Percentiles rank a stretch among this genome's conserved stretches.
phyloP scores from a whole-genome alignment of 805 yeast genomes.

The Yarrowia porcina region DNA sequence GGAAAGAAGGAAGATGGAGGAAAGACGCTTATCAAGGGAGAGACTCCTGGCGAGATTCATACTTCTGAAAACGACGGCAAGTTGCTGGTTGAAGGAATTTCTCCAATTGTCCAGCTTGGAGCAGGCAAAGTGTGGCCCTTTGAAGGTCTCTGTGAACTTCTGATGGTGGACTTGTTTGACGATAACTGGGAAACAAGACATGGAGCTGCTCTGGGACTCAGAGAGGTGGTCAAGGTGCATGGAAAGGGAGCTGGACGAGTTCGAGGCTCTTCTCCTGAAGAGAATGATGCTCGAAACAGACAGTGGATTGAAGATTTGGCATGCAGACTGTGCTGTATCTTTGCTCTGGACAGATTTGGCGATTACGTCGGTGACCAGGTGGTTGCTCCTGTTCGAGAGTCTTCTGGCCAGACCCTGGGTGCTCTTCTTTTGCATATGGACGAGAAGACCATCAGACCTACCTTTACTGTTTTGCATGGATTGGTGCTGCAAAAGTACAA shows the following conservation, averaged over 20 bases:
- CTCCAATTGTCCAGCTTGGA: slow-evolving; percentile 59
- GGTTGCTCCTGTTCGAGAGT: slow-evolving; percentile 96
- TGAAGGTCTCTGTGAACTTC: slow-evolving; percentile 83
- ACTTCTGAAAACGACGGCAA: slow-evolving; percentile 77
- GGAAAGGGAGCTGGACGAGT: slow-evolving; percentile 84
- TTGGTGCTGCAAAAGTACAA: slow-evolving; percentile 59
- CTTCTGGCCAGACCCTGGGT: slow-evolving; percentile 91
- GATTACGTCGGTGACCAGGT: slow-evolving; percentile 97
- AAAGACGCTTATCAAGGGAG: slow-evolving; percentile 39
- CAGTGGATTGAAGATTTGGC: slow-evolving; percentile 82
- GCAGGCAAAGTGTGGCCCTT: slow-evolving; percentile 86
- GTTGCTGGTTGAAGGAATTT: slow-evolving; percentile 76
- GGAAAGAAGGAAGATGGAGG: slow-evolving; percentile 37
- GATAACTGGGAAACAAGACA: slow-evolving; percentile 94
- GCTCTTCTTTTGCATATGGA: slow-evolving; percentile 77
- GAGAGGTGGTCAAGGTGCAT: slow-evolving; percentile 80
- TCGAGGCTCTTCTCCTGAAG: slow-evolving; percentile 54
- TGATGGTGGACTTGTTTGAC: slow-evolving; percentile 73
- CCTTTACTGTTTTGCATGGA: slow-evolving; percentile 62
- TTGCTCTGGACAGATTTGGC: slow-evolving; percentile 92
- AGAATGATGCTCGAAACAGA: slow-evolving; percentile 63
- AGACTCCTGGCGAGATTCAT: slow-evolving; percentile 46
- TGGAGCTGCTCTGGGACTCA: slow-evolving; percentile 88
- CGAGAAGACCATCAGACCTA: slow-evolving; percentile 53
- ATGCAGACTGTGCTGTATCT: slow-evolving; percentile 76